Evolutionary conservation across 345 rosid genomes (phyloP), one percentile per base, ranked within the genome.

Genomic region (Citrus glauca): DNA sequence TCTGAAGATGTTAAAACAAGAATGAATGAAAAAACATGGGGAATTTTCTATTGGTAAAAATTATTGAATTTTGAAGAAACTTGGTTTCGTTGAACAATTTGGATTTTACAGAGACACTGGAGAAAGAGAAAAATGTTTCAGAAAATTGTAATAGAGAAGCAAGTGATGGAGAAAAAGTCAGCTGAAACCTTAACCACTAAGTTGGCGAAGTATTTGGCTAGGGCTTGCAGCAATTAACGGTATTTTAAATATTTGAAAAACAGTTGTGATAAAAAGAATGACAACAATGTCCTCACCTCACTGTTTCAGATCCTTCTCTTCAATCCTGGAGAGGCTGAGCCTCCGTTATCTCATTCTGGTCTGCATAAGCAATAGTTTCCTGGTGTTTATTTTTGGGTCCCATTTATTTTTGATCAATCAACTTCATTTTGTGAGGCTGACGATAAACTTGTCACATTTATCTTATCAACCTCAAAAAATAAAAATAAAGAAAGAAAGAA

Each of bases 91-190:
- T 35, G 45, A 66, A 9, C 19, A 69, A 69, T 69, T 4, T 27
- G 10, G 35, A 37, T 28, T 42, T 8, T n/a, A 38, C 13, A 17
- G 14, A 27, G 73, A 66, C 22, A 32, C 14, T 69, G 28, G 55
- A 62, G 63, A 72, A 14, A 20, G 33, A 48, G 22, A 37, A 27
- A 66, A 48, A 37, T 37, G 40, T 8, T 17, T 24, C 4, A 25
- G 55, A 59, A 59, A 59, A 72, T n/a, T 14, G 73, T 7, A 1
- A 56, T 30, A 13, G 73, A 30, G 79, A 3, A 45, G 14, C 50
- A 45, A 45, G 50, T 79, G 60, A 74, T 11, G 81, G 69, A 72
- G 87, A 81, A 71, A 45, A 69, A 81, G 79, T 79, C 87, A 81
- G 69, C 70, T 33, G 72, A 77, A 79, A 79, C 69, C 81, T 81